These are phyloP conservation scores for Colletotrichum falcatum DNA, from an alignment of 2,329 filamentous ascomycete genomes.

Conservation along the genomic window DNA sequence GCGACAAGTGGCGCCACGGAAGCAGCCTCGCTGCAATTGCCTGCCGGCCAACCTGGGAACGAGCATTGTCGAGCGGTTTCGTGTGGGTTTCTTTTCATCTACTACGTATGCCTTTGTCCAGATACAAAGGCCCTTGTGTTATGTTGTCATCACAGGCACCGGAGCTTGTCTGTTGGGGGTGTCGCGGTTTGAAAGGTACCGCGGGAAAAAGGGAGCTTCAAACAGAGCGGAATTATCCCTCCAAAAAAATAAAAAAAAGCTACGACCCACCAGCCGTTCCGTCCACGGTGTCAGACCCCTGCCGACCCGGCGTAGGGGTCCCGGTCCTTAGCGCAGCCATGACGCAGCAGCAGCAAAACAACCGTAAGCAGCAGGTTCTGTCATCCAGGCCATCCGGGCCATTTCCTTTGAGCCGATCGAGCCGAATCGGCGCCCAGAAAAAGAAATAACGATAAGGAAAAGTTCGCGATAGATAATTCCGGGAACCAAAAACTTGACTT, in stretches of 20 bases:
- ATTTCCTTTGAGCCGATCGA: constrained; percentile 15
- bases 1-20: constrained; percentile 24
- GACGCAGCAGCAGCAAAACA: constrained; percentile 28
- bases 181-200: neutral
- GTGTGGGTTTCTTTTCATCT: neutral
- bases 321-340: constrained; percentile 30
- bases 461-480: constrained; percentile 37
- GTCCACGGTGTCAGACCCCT: constrained; percentile 19
- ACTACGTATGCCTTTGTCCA: constrained; percentile 15
- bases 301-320: constrained; percentile 30
- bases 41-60: constrained; percentile 34
- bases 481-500: constrained; percentile 29
- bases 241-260: neutral
- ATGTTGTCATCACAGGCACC: constrained; percentile 18
- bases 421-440: constrained; percentile 4
- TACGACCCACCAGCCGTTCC: neutral
- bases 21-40: constrained; percentile 34
- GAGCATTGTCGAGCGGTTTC: constrained; percentile 22
- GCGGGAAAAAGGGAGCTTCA: constrained; percentile 6
- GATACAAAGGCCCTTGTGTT: constrained; percentile 18
- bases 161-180: neutral
- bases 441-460: constrained; percentile 15
- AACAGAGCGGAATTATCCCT: neutral
- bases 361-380: neutral
- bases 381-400: constrained; percentile 11